phyloP scores from a whole-genome alignment of 2,329 filamentous ascomycete genomes.

The Epichloe typhina region DNA sequence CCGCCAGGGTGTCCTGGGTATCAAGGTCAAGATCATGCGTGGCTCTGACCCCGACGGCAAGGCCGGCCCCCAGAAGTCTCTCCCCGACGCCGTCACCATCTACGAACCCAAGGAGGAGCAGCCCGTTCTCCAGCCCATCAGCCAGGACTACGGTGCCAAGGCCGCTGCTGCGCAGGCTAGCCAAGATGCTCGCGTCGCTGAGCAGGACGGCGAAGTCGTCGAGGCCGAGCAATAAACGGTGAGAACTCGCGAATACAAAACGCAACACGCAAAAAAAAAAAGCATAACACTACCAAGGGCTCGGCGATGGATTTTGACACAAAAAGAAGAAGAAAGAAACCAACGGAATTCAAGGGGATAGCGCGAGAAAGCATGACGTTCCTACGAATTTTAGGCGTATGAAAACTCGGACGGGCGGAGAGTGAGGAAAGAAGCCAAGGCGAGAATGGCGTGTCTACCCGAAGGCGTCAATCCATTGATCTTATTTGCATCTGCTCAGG shows the following conservation, averaged over 20 bases:
- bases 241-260: constrained; percentile 2
- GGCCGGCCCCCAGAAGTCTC: constrained; percentile 89
- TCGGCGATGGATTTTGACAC: constrained; percentile 10
- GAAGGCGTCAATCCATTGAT: constrained; percentile 28
- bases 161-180: constrained; percentile 54
- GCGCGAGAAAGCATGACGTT: not conserved
- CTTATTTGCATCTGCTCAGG: constrained; percentile 26
- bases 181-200: constrained; percentile 45
- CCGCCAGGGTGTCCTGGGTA: constrained; percentile 98
- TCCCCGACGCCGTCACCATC: constrained; percentile 97
- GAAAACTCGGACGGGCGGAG: not conserved
- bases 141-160: constrained; percentile 98
- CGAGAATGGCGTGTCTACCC: constrained; percentile 21
- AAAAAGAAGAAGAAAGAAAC: constrained; percentile 5
- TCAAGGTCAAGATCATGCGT: constrained; percentile 99
- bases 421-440: constrained; percentile 11
- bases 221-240: constrained; percentile 27
- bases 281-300: constrained; percentile 6
- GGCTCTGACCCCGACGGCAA: constrained; percentile 99
- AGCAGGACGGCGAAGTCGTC: constrained; percentile 42
- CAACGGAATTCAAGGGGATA: not conserved
- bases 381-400: not conserved
- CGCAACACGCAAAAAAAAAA: not conserved
- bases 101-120: constrained; percentile 99
- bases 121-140: constrained; percentile 84